Conservation (phyloP, 768 basidiomycete species). For the Mycena albidolilacea region DNA sequence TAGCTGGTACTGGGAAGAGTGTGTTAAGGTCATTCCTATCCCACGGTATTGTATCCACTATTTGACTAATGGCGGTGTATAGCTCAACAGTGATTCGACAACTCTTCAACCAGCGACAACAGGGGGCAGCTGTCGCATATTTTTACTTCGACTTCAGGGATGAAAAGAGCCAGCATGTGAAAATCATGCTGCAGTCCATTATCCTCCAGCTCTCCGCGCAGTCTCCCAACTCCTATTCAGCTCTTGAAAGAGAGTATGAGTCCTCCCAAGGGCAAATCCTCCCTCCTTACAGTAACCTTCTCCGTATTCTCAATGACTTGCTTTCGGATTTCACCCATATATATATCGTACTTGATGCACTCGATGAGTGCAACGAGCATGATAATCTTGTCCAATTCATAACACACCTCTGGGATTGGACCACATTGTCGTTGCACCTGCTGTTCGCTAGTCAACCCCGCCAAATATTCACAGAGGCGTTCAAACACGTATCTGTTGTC, state of each 20-base stretch:
- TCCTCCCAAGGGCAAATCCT: background rate
- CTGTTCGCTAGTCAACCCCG: background rate
- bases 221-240: background rate
- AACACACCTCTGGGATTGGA: background rate
- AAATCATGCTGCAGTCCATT: background rate
- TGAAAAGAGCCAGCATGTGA: background rate
- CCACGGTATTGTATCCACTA: no score
- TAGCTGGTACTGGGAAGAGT: no score
- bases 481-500: background rate
- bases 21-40: no score
- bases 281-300: background rate
- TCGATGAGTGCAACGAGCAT: background rate
- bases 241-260: background rate
- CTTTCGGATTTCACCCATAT: background rate
- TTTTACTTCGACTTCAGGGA: slow-evolving; percentile 11
- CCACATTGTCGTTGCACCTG: background rate
- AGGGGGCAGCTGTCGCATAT: background rate
- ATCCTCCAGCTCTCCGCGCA: background rate
- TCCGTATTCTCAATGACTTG: background rate
- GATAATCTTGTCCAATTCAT: background rate
- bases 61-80: background rate
- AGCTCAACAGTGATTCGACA: background rate
- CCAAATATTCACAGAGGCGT: background rate
- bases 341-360: background rate
- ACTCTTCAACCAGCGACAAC: background rate